Conservation (phyloP, 108 stramenopile species). For the Discostella pseudostelligera region DNA sequence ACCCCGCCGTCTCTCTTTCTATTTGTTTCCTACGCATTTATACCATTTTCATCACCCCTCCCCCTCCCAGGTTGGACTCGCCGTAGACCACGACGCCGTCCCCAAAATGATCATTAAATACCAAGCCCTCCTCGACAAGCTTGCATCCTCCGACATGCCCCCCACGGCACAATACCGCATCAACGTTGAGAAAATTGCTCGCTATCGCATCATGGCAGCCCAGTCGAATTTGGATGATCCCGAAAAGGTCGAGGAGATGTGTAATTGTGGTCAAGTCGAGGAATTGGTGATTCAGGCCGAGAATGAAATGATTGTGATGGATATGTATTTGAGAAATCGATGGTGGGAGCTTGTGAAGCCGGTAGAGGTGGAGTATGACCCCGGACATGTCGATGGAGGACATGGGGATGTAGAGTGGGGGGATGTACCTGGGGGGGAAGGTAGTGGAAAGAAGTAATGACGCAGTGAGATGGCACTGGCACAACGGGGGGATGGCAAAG, state of each 20-base stretch:
- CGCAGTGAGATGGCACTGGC: neutral
- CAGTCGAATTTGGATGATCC: conserved; percentile 79
- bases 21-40: neutral
- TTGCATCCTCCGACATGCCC: conserved; percentile 85
- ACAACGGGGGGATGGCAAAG: no score
- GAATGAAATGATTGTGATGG: conserved; percentile 87
- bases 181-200: conserved; percentile 78
- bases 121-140: conserved; percentile 81
- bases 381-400: conserved; percentile 50
- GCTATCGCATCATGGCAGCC: conserved; percentile 72
- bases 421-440: conserved; percentile 27
- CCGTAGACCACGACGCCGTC: conserved; percentile 82
- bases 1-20: neutral
- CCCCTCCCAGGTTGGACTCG: conserved; percentile 70
- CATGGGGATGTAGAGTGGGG: conserved; percentile 52
- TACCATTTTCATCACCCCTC: neutral
- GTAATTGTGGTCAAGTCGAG: conserved; percentile 90
- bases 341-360: conserved; percentile 74
- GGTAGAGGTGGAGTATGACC: conserved; percentile 62
- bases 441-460: conserved; percentile 21
- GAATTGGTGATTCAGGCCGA: conserved; percentile 90
- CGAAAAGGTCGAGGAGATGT: conserved; percentile 81
- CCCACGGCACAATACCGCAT: conserved; percentile 82
- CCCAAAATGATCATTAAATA: conserved; percentile 80
- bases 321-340: conserved; percentile 81